Conservation (phyloP, 768 basidiomycete species). For the Hirschioporus abietinus region DNA sequence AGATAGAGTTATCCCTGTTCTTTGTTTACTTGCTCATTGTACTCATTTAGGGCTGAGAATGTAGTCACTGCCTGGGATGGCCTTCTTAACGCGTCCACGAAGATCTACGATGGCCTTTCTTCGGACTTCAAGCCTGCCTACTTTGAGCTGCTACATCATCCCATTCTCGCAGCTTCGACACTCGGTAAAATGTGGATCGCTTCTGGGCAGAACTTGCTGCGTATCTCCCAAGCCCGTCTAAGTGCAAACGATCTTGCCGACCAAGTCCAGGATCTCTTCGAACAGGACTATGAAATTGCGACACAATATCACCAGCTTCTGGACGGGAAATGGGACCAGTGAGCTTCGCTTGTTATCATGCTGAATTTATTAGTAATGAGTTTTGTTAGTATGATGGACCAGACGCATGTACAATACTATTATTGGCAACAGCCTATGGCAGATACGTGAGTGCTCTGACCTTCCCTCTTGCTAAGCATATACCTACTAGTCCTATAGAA, state of each 20-base stretch:
- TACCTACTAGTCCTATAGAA: slow-evolving; percentile 25
- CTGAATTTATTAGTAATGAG: slow-evolving; percentile 9
- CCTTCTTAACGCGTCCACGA: slow-evolving; percentile 43
- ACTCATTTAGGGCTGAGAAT: slow-evolving; percentile 45
- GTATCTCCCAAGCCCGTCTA: slow-evolving; percentile 57
- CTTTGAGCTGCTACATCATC: slow-evolving; percentile 69
- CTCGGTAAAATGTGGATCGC: slow-evolving; percentile 52
- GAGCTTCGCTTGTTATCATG: slow-evolving; percentile 16
- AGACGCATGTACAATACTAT: slow-evolving; percentile 58
- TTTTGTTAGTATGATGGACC: slow-evolving; percentile 58
- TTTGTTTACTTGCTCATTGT: neutral
- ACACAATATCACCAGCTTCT: slow-evolving; percentile 53
- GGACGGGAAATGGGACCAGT: slow-evolving; percentile 66
- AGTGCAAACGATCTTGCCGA: slow-evolving; percentile 56
- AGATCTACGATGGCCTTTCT: slow-evolving; percentile 50
- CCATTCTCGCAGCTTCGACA: slow-evolving; percentile 55
- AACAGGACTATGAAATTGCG: slow-evolving; percentile 57
- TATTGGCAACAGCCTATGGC: slow-evolving; percentile 73
- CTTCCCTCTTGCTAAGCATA: neutral
- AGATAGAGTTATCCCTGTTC: slow-evolving; percentile 26
- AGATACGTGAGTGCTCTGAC: slow-evolving; percentile 40
- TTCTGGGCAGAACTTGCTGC: slow-evolving; percentile 55
- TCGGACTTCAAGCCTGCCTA: slow-evolving; percentile 49
- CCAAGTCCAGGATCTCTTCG: slow-evolving; percentile 50
- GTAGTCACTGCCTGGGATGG: slow-evolving; percentile 46